Percentiles rank a stretch among this genome's conserved stretches.
phyloP scores from a whole-genome alignment of 305 asterid species.

The Rubia balearica region DNA sequence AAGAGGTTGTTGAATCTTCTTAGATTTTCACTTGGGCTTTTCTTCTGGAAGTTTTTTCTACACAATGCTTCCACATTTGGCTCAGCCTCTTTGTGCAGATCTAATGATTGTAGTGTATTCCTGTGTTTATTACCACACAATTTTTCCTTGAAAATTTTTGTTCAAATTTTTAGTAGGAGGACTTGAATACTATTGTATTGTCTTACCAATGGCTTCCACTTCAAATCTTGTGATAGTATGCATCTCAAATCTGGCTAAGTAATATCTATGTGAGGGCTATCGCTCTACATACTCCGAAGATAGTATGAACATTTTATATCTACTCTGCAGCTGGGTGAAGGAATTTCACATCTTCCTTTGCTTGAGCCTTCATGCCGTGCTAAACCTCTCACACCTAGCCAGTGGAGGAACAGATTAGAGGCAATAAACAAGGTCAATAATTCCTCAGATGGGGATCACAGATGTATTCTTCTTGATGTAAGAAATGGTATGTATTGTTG shows the following conservation, averaged over 20 bases:
- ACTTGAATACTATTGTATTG: not conserved
- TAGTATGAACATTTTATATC: conserved; percentile 4
- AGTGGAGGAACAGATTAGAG: conserved; percentile 78
- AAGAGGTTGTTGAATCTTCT: not conserved
- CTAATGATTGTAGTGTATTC: not conserved
- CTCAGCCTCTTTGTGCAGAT: no score
- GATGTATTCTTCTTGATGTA: conserved; percentile 67
- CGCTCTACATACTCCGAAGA: not conserved
- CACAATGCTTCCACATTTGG: no score
- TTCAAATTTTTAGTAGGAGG: no score
- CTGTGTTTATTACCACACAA: not conserved
- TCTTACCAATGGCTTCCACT: not conserved
- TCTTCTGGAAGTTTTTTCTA: not conserved
- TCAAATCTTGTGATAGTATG: not conserved
- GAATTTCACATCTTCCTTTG: conserved; percentile 83
- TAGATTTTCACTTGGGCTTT: not conserved
- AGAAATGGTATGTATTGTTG: conserved; percentile 59
- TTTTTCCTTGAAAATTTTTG: not conserved
- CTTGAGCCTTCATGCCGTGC: conserved; percentile 77
- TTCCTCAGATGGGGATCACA: conserved; percentile 23
- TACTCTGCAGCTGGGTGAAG: conserved; percentile 62
- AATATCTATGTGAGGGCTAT: not conserved
- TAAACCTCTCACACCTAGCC: conserved; percentile 72
- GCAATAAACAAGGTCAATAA: conserved; percentile 32
- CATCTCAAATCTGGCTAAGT: not conserved